Evolutionary conservation across 1,139 yeast species (phyloP), one percentile per base, ranked within the genome.

Genomic region (Saccharomyces hybrid): DNA sequence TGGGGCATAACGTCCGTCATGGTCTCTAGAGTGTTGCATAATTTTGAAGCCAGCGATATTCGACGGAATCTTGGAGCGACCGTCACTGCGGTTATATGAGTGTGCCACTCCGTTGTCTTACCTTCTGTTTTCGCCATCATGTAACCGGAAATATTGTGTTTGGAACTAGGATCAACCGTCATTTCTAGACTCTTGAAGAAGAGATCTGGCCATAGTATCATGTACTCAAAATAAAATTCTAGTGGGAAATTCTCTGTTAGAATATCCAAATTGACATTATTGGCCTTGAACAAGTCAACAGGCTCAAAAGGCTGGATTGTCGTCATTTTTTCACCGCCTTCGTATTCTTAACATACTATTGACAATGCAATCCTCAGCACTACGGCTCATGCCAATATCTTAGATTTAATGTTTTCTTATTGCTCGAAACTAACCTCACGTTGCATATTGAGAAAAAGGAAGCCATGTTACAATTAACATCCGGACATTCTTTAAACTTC

Each of bases 121-220:
- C 99, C 99, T 70, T 95, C 99, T 2, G 96, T 85, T 71, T 95
- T 95, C n/a, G 95, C 99, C 82, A 95, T 84, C 95, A 95, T 84
- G 65, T 86, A 86, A 0, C 93, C 95, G 50, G 85, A 81, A 21
- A 80, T 75, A 49, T 73, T 57, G 32, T 55, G 51, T 11, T 52
- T 52, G 7, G 34, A 50, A 1, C 53, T 55, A 16, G 50, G 74
- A 31, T 66, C 62, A 3, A 64, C 63, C 31, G 64, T 60, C 50
- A 58, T 57, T 68, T 84, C 81, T 5, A 72, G 72, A 12, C 91
- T 81, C 68, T 88, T 87, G 78, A 90, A 91, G 71, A 91, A 87
- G 55, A 95, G 75, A 32, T 90, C 78, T 2, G 99, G 98, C 97
- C 98, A 91, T 52, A 79, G 78, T 11, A 83, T 78, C 54, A 95